These are phyloP conservation scores for Aureobasidium vineae DNA, from an alignment of 2,329 filamentous ascomycete genomes.

Conservation along the genomic window DNA sequence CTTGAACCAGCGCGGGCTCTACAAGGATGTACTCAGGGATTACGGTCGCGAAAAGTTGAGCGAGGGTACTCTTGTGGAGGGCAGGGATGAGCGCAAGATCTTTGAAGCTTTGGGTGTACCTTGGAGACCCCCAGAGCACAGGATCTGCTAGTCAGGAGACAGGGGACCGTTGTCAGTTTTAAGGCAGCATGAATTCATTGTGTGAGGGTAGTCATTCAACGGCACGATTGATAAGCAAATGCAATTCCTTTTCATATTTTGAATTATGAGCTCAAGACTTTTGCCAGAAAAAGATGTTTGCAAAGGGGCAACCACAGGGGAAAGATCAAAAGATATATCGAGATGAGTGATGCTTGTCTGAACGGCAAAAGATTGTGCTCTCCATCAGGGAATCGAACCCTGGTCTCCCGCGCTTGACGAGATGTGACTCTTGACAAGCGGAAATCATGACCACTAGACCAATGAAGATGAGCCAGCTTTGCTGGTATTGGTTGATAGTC, in stretches of 20 bases:
- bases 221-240: not conserved
- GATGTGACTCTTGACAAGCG: conserved; percentile 14
- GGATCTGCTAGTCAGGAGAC: conserved; percentile 60
- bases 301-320: too few relatives aligned
- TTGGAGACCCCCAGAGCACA: conserved; percentile 74
- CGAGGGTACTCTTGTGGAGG: conserved; percentile 70
- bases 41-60: conserved; percentile 59
- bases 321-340: too few relatives aligned
- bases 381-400: conserved; percentile 19
- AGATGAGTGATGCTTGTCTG: too few relatives aligned
- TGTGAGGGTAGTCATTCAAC: not conserved
- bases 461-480: conserved; percentile 15
- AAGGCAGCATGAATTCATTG: not conserved
- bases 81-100: conserved; percentile 71
- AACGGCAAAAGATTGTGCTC: not conserved
- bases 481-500: conserved; percentile 1
- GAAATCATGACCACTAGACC: conserved; percentile 21
- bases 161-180: not conserved
- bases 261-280: too few relatives aligned
- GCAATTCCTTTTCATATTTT: not conserved
- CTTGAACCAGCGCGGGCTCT: conserved; percentile 80
- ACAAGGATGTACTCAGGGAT: conserved; percentile 64
- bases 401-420: conserved; percentile 20
- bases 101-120: conserved; percentile 80
- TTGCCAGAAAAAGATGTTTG: too few relatives aligned